phyloP scores from a whole-genome alignment of 371 early-diverging fungal genomes.

The Saksenaea vasiformis region DNA sequence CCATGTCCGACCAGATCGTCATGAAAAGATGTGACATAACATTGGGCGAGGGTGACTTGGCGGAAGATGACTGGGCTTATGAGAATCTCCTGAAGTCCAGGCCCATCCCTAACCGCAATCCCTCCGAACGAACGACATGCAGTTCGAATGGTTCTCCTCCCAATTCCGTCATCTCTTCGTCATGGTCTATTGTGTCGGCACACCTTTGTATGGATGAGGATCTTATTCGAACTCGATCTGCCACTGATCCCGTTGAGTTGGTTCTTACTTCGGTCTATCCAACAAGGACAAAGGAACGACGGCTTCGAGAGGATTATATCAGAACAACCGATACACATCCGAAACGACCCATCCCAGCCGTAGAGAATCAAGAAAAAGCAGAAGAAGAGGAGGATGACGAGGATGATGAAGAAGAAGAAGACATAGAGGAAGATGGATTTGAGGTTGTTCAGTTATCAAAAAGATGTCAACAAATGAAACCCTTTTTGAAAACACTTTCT shows the following conservation, averaged over 20 bases:
- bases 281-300: neutral
- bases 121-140: neutral
- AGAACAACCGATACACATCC: neutral
- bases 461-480: neutral
- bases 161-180: neutral
- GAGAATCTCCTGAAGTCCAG: neutral
- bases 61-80: neutral
- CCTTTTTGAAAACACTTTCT: too few relatives aligned
- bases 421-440: neutral
- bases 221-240: neutral
- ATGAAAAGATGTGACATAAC: neutral
- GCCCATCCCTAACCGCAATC: slow-evolving; percentile 4
- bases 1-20: slow-evolving; percentile 1
- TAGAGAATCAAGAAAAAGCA: neutral
- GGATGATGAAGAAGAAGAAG: neutral
- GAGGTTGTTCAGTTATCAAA: neutral
- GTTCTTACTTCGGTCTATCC: neutral
- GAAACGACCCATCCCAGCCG: neutral
- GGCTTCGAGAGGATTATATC: neutral
- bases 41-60: neutral
- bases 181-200: neutral
- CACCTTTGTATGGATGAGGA: neutral
- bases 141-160: neutral
- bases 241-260: neutral
- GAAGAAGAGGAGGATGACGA: neutral